Evolutionary conservation across 768 basidiomycete species (phyloP).

Genomic region (Phanerochaete sordida): DNA sequence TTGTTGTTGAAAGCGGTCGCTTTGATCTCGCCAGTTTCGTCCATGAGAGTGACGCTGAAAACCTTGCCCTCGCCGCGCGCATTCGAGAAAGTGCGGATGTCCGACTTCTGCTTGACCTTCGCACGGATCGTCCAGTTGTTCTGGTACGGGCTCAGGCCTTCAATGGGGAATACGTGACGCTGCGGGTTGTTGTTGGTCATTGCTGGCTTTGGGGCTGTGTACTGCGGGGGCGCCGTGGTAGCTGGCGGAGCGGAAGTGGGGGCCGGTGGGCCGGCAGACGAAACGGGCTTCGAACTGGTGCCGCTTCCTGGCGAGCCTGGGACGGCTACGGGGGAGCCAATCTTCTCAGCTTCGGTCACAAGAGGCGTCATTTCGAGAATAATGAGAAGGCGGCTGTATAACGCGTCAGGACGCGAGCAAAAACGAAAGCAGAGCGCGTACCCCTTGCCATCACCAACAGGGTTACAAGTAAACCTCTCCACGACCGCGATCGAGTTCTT

Average conservation of each 20-base stretch:
- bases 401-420: neutral
- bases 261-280: slow-evolving; percentile 24
- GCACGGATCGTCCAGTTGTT: slow-evolving; percentile 99
- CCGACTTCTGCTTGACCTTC: slow-evolving; percentile 84
- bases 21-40: slow-evolving; percentile 89
- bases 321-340: slow-evolving; percentile 55
- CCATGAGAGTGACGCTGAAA: slow-evolving; percentile 91
- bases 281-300: slow-evolving; percentile 20
- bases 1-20: slow-evolving; percentile 88
- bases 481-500: slow-evolving; percentile 70
- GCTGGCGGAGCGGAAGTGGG: slow-evolving; percentile 6
- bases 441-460: slow-evolving; percentile 75
- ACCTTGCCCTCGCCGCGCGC: slow-evolving; percentile 90
- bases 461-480: slow-evolving; percentile 77
- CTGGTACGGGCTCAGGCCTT: slow-evolving; percentile 92
- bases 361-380: slow-evolving; percentile 65
- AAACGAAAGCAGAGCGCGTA: slow-evolving; percentile 27
- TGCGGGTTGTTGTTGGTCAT: neutral
- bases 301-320: slow-evolving; percentile 30
- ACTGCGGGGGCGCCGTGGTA: slow-evolving; percentile 1
- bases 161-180: slow-evolving; percentile 69
- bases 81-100: slow-evolving; percentile 89
- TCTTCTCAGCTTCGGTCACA: slow-evolving; percentile 56
- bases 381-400: slow-evolving; percentile 66
- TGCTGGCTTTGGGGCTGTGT: neutral